Evolutionary conservation across 2,329 filamentous ascomycete genomes (phyloP), one percentile per base, ranked within the genome.

Genomic region (Fusarium albidum): DNA sequence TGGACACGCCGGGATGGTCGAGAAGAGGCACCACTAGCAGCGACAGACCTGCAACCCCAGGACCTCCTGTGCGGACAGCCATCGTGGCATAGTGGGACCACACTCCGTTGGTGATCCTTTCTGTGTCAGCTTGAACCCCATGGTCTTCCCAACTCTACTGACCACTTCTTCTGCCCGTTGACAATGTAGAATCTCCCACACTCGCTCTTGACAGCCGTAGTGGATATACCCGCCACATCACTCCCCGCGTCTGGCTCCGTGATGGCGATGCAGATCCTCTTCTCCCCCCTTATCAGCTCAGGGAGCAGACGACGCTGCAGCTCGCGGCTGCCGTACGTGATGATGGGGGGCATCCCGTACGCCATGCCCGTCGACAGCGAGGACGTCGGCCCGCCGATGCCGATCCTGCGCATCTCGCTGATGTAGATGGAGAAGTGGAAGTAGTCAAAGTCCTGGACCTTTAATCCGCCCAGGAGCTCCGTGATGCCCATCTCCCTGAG

Each of bases 241-340:
- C 82, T 86, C 0, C 90, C 89, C 0, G 88, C 88, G 47, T 84
- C 85, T 0, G 90, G 90, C 69, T 93, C 90, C 0, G 90, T 93
- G 65, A 93, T 91, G 10, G 89, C 90, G 60, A 93, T 91, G 65
- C 89, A 92, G 12, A 80, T 79, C 38, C 89, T 78, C 73, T 86
- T 90, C 67, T 79, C 80, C 6, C 87, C 87, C 1, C 79, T 81
- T 11, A 92, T 76, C 0, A 92, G 76, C 41, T 89, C 87, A 0
- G 88, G 88, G 7, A 92, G 75, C 58, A 88, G 86, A 8, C 80
- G 77, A 59, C 87, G 83, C 70, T 91, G 85, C 21, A 92, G 73
- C 60, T 82, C 70, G 44, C 73, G 70, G 65, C 76, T 82, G 4
- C 21, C 21, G 21, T 21, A 21, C 4, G 21, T 21, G 4, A 21